Evolutionary conservation across 306 rosid species (phyloP).

Genomic region (Adenanthera pavonina): DNA sequence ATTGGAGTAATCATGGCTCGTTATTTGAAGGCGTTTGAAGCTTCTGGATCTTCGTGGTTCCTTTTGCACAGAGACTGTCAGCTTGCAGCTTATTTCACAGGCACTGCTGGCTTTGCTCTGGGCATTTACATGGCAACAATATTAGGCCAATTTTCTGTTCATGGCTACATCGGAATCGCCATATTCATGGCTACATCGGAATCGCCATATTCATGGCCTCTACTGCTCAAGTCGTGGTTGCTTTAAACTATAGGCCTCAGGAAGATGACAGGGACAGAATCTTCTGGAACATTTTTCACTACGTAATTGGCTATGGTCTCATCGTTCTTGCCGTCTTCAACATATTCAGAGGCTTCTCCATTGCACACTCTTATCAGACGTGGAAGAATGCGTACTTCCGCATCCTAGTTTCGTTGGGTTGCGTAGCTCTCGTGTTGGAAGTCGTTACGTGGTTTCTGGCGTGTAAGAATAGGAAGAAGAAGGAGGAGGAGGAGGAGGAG

Average conservation of each 20-base stretch:
- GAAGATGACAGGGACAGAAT: slow-evolving; percentile 12
- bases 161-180: slow-evolving; percentile 40
- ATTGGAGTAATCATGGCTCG: not conserved
- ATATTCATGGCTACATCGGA: slow-evolving; percentile 30
- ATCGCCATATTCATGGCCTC: not conserved
- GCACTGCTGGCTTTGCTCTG: slow-evolving; percentile 33
- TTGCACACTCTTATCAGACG: not conserved
- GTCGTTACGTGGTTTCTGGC: slow-evolving; percentile 1
- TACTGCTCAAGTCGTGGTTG: slow-evolving; percentile 18
- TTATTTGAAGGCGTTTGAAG: not conserved
- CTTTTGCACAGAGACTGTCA: slow-evolving; percentile 32
- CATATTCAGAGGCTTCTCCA: slow-evolving; percentile 38
- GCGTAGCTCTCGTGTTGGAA: not conserved
- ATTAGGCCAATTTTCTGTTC: not conserved
- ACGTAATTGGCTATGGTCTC: slow-evolving; percentile 13
- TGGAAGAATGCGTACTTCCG: not conserved
- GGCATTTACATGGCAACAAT: slow-evolving; percentile 37
- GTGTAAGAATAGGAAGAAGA: not conserved
- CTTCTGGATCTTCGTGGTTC: slow-evolving; percentile 26
- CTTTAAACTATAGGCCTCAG: slow-evolving; percentile 7
- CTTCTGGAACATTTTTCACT: slow-evolving; percentile 38
- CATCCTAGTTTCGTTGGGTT: not conserved
- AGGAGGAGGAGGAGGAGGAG: not conserved
- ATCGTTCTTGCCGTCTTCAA: slow-evolving; percentile 7
- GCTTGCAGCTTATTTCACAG: slow-evolving; percentile 12